Base-by-base conservation (phyloP, 768 basidiomycete species). In the Trametes cinnabarina region DNA sequence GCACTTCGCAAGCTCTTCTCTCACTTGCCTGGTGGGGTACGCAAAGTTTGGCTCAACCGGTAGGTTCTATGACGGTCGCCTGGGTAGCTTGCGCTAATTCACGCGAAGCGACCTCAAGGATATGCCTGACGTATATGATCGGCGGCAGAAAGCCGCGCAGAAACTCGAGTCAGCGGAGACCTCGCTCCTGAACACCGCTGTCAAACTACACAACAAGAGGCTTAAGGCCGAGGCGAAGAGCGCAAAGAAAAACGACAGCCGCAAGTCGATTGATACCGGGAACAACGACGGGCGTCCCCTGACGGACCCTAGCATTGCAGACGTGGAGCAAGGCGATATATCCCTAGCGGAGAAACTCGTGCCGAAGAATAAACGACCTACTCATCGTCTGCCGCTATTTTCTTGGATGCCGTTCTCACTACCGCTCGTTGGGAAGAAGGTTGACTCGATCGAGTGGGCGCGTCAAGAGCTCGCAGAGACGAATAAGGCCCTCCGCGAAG, bases 391-490 rank as follows among this genome's bases (percentile, higher is more conserved):
- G 6, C 81, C 71, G 17, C 68, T 57, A 12, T 77, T 84, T 9
- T 79, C 79, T 67, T 72, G 66, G 62, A 37, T 84, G 43, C 82
- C 81, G 0, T 81, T 83, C 57, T 76, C 78, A 9, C 73, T 88
- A 23, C 83, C 84, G 1, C 76, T 96, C 23, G 74, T 84, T 3
- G 97, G 97, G 8, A 71, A 92, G 70, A 90, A 96, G 71, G 94
- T 98, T 15, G 97, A 98, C 74, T 83, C 90, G 3, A 94, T 98
- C 68, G 87, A 94, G 2, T 97, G 94, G 94, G 84, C 86, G 19
- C 78, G 90, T 28, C 75, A 80, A 19, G 89, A 94, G 73, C 91
- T 97, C 55, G 65, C 71, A 71, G 48, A 88, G 20, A 69, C 68
- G 11, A 64, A 57, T 26, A 42, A 32, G 8, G 60, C 51, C 22